These are phyloP conservation scores for Linnemannia elongata DNA, from an alignment of 192 early-diverging fungal genomes.

Conservation along the genomic window DNA sequence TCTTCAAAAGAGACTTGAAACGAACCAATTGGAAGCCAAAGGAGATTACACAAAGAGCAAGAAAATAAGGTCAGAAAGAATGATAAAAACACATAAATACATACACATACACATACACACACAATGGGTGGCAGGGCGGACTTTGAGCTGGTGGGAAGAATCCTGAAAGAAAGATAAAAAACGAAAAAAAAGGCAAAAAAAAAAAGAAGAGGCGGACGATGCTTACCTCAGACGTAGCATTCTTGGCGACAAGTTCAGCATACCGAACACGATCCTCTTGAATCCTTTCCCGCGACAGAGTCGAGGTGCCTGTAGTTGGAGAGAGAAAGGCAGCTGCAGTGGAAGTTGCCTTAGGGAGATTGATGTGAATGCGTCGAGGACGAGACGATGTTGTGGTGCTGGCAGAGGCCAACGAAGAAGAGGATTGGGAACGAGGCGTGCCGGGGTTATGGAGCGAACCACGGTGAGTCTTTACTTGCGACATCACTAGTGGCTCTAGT, in stretches of 20 bases:
- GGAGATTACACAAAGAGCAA: background rate
- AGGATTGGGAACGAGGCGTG: constrained; percentile 30
- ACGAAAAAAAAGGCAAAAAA: background rate
- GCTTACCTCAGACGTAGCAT: constrained; percentile 43
- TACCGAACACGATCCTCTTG: constrained; percentile 23
- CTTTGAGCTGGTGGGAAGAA: background rate
- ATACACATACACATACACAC: background rate
- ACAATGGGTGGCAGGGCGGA: background rate
- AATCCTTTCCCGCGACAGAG: constrained; percentile 6
- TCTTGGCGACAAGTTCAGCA: constrained; percentile 23
- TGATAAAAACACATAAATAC: too few relatives aligned
- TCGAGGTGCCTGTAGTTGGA: background rate
- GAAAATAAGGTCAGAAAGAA: background rate
- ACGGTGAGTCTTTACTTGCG: constrained; percentile 26
- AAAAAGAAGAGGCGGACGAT: background rate
- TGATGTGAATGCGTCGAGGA: constrained; percentile 42
- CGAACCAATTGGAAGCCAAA: background rate
- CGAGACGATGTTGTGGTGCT: constrained; percentile 10
- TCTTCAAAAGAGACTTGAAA: constrained; percentile 39
- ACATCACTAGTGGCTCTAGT: constrained; percentile 6
- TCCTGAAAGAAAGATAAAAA: background rate
- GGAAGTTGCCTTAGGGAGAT: constrained; percentile 27
- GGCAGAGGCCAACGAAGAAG: constrained; percentile 19
- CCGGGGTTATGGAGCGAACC: constrained; percentile 12
- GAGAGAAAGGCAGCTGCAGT: constrained; percentile 19